Conservation (phyloP, 441 rosid genomes). For the Flueggea neowawraea region DNA sequence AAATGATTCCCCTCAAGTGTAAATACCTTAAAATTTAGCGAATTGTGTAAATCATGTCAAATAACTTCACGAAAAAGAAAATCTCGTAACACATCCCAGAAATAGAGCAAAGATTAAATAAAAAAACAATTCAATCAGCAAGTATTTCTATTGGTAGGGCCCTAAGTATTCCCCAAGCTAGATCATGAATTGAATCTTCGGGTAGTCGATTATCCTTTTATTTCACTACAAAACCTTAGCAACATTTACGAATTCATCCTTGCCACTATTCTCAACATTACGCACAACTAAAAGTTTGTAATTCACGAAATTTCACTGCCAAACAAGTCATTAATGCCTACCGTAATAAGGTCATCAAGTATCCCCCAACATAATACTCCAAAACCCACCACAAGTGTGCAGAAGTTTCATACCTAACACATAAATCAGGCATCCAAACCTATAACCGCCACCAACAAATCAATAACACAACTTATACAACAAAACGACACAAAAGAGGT, state of each 20-base stretch:
- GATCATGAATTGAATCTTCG: constrained; percentile 86
- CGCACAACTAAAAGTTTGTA: too few relatives aligned
- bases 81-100: too few relatives aligned
- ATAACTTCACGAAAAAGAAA: neutral
- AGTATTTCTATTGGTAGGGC: constrained; percentile 71
- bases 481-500: neutral
- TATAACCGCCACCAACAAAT: constrained; percentile 24
- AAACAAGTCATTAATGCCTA: constrained; percentile 50
- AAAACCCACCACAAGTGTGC: constrained; percentile 96
- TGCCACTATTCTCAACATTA: too few relatives aligned
- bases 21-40: constrained; percentile 47
- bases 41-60: neutral
- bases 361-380: constrained; percentile 97
- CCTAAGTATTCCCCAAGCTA: constrained; percentile 72
- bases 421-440: constrained; percentile 63
- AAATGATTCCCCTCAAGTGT: constrained; percentile 91
- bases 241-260: too few relatives aligned
- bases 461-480: too few relatives aligned
- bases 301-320: too few relatives aligned
- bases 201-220: constrained; percentile 87
- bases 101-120: too few relatives aligned
- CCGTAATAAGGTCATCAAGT: constrained; percentile 71
- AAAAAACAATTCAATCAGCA: constrained; percentile 3
- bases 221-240: constrained; percentile 9
- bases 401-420: constrained; percentile 84